Evolutionary conservation across 2,329 filamentous ascomycete species (phyloP).

Genomic region (Coniochaeta hoffmannii): DNA sequence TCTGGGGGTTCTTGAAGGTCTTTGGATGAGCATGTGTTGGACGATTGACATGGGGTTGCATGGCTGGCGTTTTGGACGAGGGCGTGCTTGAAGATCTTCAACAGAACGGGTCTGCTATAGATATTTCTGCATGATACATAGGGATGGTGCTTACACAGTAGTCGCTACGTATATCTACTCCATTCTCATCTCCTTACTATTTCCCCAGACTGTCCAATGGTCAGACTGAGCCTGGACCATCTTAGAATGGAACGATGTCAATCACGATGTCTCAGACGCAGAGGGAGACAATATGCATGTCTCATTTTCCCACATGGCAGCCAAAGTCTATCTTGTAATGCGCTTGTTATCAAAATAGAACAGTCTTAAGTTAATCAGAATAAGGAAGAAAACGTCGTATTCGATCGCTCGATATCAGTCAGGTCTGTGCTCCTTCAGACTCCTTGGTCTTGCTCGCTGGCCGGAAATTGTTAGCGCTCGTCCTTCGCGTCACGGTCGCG

Average conservation of each 20-base stretch:
- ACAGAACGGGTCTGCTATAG: not conserved
- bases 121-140: not conserved
- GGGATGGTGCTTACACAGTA: not conserved
- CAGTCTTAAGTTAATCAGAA: no score
- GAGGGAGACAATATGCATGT: not conserved
- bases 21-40: constrained; percentile 48
- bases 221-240: no score
- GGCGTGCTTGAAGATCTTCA: constrained; percentile 8
- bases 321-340: no score
- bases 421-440: not conserved
- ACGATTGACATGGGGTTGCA: constrained; percentile 6
- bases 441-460: no score
- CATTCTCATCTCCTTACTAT: not conserved
- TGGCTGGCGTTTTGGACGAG: constrained; percentile 17
- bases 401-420: not conserved
- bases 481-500: not conserved
- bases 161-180: not conserved
- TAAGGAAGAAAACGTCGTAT: not conserved
- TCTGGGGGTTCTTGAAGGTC: constrained; percentile 85
- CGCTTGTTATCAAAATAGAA: no score
- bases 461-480: not conserved
- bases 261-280: not conserved
- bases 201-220: no score
- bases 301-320: not conserved
- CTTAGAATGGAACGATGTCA: not conserved